A percentile compares a stretch with the other conserved stretches of the same genome.
phyloP scores from a whole-genome alignment of 257 asterid species.

The Solanum paucissectum region DNA sequence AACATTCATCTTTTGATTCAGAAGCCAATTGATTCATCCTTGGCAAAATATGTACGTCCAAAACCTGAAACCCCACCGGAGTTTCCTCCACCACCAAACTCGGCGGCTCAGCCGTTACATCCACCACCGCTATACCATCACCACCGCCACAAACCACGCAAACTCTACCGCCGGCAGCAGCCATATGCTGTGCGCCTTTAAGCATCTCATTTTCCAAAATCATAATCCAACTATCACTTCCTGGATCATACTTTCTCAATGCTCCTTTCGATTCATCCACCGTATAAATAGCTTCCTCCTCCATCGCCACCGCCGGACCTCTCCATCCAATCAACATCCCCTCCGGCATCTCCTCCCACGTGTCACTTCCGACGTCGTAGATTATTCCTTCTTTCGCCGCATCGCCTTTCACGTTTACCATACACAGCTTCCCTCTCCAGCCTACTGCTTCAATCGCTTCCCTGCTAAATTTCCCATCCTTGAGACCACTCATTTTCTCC shows the following conservation, averaged over 20 bases:
- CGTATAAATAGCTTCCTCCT: constrained; percentile 43
- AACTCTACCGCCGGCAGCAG: constrained; percentile 53
- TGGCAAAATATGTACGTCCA: constrained; percentile 58
- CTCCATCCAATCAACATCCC: constrained; percentile 78
- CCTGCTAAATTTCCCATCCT: constrained; percentile 60
- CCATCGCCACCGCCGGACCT: constrained; percentile 50
- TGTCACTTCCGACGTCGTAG: constrained; percentile 33
- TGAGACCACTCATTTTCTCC: constrained; percentile 45
- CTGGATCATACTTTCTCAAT: constrained; percentile 37
- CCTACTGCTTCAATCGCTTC: constrained; percentile 78
- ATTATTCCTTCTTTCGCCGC: constrained; percentile 57
- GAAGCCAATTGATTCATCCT: constrained; percentile 19
- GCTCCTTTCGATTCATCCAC: constrained; percentile 63
- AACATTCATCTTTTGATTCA: not conserved
- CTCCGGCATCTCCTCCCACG: constrained; percentile 73
- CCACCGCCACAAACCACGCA: constrained; percentile 43
- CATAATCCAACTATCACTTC: constrained; percentile 42
- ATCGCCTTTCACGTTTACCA: constrained; percentile 35
- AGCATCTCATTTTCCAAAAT: constrained; percentile 25
- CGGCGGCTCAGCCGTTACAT: constrained; percentile 37
- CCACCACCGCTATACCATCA: constrained; percentile 41
- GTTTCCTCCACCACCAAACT: constrained; percentile 44
- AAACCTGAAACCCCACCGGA: constrained; percentile 36
- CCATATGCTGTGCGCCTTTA: constrained; percentile 47
- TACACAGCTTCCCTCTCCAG: constrained; percentile 71